Evolutionary conservation across 2,329 filamentous ascomycete genomes (phyloP).

Genomic region (Botryotinia globosa): DNA sequence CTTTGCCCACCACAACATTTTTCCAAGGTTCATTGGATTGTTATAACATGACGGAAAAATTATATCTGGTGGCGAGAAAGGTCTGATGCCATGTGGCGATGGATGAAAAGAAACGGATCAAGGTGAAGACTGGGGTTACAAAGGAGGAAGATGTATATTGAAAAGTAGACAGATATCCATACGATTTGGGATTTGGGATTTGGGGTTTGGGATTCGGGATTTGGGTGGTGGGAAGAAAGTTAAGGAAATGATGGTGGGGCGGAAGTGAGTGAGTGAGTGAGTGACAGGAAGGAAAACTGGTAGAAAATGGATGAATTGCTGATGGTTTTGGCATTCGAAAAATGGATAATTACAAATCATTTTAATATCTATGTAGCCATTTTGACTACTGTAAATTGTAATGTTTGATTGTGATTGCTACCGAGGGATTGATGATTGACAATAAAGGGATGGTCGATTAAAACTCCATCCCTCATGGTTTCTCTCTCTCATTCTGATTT

Average conservation of each 20-base stretch:
- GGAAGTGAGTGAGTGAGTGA: background rate
- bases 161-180: background rate
- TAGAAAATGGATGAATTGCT: background rate
- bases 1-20: background rate
- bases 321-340: background rate
- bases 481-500: background rate
- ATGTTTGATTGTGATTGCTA: background rate
- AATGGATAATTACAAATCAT: background rate
- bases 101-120: background rate
- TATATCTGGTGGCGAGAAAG: background rate
- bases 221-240: background rate
- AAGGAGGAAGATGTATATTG: background rate
- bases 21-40: background rate
- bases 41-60: constrained; percentile 9
- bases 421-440: background rate
- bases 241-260: constrained; percentile 17
- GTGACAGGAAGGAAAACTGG: background rate
- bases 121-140: background rate
- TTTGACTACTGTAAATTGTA: no score
- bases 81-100: background rate
- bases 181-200: background rate
- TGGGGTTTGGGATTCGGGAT: background rate
- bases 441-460: background rate
- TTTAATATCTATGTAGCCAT: background rate
- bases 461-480: background rate